Evolutionary conservation across 2,329 filamentous ascomycete species (phyloP).

Genomic region (Sarocladiaceae sp.): DNA sequence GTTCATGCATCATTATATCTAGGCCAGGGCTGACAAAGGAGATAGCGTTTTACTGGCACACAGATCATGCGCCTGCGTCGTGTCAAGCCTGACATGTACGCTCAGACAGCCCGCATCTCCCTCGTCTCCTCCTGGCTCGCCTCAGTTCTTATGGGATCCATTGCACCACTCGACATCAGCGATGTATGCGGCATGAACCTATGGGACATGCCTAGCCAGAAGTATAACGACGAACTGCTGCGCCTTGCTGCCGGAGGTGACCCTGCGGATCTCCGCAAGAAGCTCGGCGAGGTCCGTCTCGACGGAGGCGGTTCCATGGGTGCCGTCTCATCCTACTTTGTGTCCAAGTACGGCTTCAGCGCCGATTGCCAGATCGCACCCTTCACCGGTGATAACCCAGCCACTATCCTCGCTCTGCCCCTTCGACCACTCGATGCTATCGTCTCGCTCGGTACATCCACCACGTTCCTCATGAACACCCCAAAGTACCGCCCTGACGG

Average conservation of each 20-base stretch:
- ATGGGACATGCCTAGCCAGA: slow-evolving; percentile 74
- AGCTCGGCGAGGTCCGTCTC: slow-evolving; percentile 72
- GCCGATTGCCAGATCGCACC: slow-evolving; percentile 70
- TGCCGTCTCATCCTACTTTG: slow-evolving; percentile 70
- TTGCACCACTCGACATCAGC: slow-evolving; percentile 87
- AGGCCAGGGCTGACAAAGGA: slow-evolving; percentile 9
- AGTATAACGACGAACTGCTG: slow-evolving; percentile 71
- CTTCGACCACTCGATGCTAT: slow-evolving; percentile 86
- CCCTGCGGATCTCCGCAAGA: slow-evolving; percentile 58
- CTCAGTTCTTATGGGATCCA: slow-evolving; percentile 75
- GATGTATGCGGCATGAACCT: slow-evolving; percentile 97
- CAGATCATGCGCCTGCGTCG: slow-evolving; percentile 86
- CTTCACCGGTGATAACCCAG: slow-evolving; percentile 93
- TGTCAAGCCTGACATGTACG: slow-evolving; percentile 75
- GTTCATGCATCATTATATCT: slow-evolving; percentile 7
- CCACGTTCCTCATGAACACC: slow-evolving; percentile 96
- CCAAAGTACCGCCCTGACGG: slow-evolving; percentile 85
- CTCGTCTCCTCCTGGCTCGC: slow-evolving; percentile 94
- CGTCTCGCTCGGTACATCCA: slow-evolving; percentile 89
- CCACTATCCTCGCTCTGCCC: slow-evolving; percentile 87
- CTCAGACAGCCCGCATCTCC: slow-evolving; percentile 75
- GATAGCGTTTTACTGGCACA: slow-evolving; percentile 86
- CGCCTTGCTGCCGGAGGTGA: slow-evolving; percentile 61
- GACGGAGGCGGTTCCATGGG: slow-evolving; percentile 80
- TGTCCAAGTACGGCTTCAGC: slow-evolving; percentile 69